Percentiles rank a stretch among this genome's conserved stretches.
phyloP scores from a whole-genome alignment of 169 alveolate genomes.

The Plasmodium gallinaceum region DNA sequence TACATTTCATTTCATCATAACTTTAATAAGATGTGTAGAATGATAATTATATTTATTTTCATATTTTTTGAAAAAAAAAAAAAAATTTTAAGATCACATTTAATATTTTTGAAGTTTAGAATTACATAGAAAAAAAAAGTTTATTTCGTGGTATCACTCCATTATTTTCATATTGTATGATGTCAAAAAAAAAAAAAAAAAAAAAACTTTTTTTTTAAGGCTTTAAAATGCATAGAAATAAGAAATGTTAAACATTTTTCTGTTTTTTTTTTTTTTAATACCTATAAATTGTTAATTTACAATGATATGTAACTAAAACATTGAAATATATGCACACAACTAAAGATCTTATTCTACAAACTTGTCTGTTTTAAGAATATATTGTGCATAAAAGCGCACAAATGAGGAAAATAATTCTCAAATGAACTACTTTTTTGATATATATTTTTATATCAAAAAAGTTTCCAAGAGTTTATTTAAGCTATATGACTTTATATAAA shows the following conservation, averaged over 20 bases:
- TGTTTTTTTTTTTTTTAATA: not conserved
- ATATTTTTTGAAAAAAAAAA: too few relatives aligned
- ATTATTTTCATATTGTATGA: not conserved
- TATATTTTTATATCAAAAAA: too few relatives aligned
- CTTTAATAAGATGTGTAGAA: too few relatives aligned
- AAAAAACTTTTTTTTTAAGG: not conserved
- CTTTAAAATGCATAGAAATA: not conserved
- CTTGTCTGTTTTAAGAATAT: not conserved
- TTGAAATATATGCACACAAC: conserved; percentile 23
- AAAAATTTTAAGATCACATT: too few relatives aligned
- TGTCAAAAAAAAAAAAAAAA: not conserved
- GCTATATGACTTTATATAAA: too few relatives aligned
- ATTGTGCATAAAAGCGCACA: conserved; percentile 65
- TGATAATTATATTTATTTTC: too few relatives aligned
- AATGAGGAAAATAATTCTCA: not conserved
- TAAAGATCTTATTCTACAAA: not conserved
- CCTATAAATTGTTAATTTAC: not conserved
- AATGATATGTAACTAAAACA: conserved; percentile 12
- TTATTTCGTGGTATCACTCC: not conserved
- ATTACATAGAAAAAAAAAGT: too few relatives aligned
- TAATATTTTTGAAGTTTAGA: too few relatives aligned
- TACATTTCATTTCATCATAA: too few relatives aligned
- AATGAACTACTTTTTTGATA: too few relatives aligned
- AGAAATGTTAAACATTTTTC: not conserved
- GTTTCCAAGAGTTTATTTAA: too few relatives aligned